phyloP scores from a whole-genome alignment of 169 alveolate species.

The Eimeria brunetti region DNA sequence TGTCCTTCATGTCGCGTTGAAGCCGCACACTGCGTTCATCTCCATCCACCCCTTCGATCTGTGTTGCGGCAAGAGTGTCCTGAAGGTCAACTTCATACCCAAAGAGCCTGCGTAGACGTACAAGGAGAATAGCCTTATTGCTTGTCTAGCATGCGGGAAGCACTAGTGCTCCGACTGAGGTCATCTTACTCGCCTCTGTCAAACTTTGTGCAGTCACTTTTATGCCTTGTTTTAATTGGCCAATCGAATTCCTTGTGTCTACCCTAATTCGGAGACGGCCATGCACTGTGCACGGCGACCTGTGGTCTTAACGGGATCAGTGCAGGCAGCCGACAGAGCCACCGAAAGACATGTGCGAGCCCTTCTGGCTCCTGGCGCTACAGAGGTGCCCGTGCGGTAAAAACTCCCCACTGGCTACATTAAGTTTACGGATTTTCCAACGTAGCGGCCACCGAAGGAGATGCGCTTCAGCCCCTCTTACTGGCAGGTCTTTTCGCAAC shows the following conservation, averaged over 20 bases:
- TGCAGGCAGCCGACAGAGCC: neutral
- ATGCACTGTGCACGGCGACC: neutral
- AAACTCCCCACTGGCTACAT: neutral
- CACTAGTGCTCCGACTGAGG: neutral
- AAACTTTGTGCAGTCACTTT: neutral
- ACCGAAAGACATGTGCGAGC: neutral
- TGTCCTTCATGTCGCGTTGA: slow-evolving; percentile 29
- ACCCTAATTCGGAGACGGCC: neutral
- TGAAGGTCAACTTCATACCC: slow-evolving; percentile 35
- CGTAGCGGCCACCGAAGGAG: neutral
- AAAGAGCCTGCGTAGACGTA: slow-evolving; percentile 39
- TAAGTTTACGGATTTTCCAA: neutral
- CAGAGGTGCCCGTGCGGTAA: neutral
- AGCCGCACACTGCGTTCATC: neutral
- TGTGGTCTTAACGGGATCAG: neutral
- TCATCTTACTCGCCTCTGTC: neutral
- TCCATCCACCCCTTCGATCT: neutral
- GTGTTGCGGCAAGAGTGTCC: slow-evolving; percentile 3
- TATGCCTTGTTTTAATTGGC: neutral
- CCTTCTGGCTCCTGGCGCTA: neutral
- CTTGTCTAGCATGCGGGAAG: neutral
- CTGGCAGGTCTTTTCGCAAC: neutral
- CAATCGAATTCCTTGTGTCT: neutral
- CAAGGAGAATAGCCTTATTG: neutral
- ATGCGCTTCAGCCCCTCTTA: neutral